Evolutionary conservation across 768 basidiomycete genomes (phyloP), one percentile per base, ranked within the genome.

Genomic region (Pisolithus tinctorius): DNA sequence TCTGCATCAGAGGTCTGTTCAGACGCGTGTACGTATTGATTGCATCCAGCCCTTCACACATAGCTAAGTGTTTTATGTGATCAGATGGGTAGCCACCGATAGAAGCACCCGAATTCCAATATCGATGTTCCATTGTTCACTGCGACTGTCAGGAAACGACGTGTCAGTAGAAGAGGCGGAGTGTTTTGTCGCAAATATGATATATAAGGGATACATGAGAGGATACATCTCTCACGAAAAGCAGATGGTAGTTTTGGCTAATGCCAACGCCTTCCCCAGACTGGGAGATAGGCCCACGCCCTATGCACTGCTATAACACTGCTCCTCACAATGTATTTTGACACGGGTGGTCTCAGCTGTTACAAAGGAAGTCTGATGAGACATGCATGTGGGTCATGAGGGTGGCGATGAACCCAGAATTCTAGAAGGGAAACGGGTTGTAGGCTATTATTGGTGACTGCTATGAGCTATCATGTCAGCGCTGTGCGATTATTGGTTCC

Each of bases 191-290:
- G 93, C 93, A 27, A 94, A 94, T 64, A 88, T 95, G 89, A 88
- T 98, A 41, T 93, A 86, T 72, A 90, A 86, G 71, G 89, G 88
- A 17, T 90, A 84, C 66, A 85, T 98, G 69, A 80, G 88, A 47
- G 96, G 96, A 8, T 99, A 98, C 68, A 93, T 99, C 60, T 93
- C 92, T 46, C 96, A 99, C 61, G 90, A 89, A 63, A 89, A 88
- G 68, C 88, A 90, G 71, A 91, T 87, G 81, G 91, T 97, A 4
- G 96, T 99, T 5, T 67, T 97, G 42, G 84, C 90, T 1, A 79
- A 80, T 55, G 77, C 74, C 23, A 88, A 86, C 60, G 80, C 92
- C 6, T 97, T 96, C 63, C 92, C 93, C 3, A 76, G 76, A 54
- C 67, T 90, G 14, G 79, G 74, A 26, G 86, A 88, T 54, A 71